Evolutionary conservation across 768 basidiomycete genomes (phyloP), one percentile per base, ranked within the genome.

Genomic region (Crucibulum laeve): DNA sequence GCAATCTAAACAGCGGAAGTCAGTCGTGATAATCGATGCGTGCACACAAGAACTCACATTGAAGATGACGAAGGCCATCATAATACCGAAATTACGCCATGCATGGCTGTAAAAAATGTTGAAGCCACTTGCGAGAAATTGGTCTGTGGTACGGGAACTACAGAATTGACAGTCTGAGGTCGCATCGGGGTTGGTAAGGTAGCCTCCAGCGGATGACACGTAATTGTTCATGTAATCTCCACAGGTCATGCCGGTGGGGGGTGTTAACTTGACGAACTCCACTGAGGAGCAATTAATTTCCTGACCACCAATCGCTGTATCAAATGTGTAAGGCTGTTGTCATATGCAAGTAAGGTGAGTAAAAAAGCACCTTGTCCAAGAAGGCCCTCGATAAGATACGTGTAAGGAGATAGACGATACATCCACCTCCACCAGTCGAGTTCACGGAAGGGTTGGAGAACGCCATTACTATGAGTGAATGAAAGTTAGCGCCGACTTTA

Each of bases 381-480:
- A 13, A 78, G 56, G 22, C 70, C 79, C 40, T 74, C 74, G 25
- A 77, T 63, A 26, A 80, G 55, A 47, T 79, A 79, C 3, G 71
- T 73, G 51, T 65, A 73, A 0, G 76, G 76, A 3, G 76, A 76
- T 11, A 75, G 43, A 21, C 61, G 64, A 47, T 79, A 82, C 79
- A 82, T 79, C 80, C 81, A 83, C 40, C 59, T 54, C 67, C 84
- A 87, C 76, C 81, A 82, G 10, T 76, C 77, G 6, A 86, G 73
- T n/a, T 68, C 64, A 6, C 69, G 48, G 55, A 67, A 80, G 3
- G 83, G 84, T 50, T 86, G 84, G 8, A 87, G 54, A 30, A 85
- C 79, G 48, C 83, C 84, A 50, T 83, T 74, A 56, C 77, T 79
- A 45, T 2, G 26, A 35, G 32, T 18, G 5, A 38, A 34, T 28